Conservation (phyloP, 2,329 filamentous ascomycete genomes). For the Drechslerella coelobrocha region DNA sequence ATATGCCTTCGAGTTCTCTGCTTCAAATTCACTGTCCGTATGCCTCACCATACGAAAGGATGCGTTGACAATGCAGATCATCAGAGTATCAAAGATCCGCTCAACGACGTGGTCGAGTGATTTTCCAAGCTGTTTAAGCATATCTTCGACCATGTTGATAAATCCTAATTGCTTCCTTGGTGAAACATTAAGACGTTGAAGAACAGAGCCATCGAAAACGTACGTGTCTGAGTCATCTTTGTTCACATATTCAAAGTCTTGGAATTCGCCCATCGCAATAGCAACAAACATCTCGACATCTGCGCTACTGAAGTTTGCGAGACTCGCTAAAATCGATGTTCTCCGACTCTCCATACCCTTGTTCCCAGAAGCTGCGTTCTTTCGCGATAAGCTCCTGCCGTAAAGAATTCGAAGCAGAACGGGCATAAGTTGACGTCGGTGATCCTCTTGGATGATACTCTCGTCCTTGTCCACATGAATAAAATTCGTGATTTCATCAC, state of each 20-base stretch:
- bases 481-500: constrained; percentile 90
- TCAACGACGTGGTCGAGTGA: constrained; percentile 75
- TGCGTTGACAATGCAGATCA: constrained; percentile 71
- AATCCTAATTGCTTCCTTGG: constrained; percentile 86
- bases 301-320: constrained; percentile 76
- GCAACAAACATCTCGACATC: constrained; percentile 83
- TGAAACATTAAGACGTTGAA: constrained; percentile 68
- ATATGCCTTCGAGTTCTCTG: constrained; percentile 46
- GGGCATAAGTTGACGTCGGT: constrained; percentile 78
- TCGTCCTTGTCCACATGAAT: constrained; percentile 72
- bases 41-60: constrained; percentile 63
- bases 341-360: constrained; percentile 82
- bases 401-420: constrained; percentile 87
- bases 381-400: constrained; percentile 83
- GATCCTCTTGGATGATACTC: constrained; percentile 73
- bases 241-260: constrained; percentile 67
- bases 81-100: constrained; percentile 70
- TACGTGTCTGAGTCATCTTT: constrained; percentile 61
- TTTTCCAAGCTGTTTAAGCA: constrained; percentile 82
- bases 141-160: constrained; percentile 85
- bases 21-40: constrained; percentile 55
- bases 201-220: constrained; percentile 53
- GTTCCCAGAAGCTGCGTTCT: constrained; percentile 74
- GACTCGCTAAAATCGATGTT: constrained; percentile 73
- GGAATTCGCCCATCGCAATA: constrained; percentile 77